These are phyloP conservation scores for Tetrapisispora taiwanensis DNA, from an alignment of 805 yeast genomes.

Conservation along the genomic window DNA sequence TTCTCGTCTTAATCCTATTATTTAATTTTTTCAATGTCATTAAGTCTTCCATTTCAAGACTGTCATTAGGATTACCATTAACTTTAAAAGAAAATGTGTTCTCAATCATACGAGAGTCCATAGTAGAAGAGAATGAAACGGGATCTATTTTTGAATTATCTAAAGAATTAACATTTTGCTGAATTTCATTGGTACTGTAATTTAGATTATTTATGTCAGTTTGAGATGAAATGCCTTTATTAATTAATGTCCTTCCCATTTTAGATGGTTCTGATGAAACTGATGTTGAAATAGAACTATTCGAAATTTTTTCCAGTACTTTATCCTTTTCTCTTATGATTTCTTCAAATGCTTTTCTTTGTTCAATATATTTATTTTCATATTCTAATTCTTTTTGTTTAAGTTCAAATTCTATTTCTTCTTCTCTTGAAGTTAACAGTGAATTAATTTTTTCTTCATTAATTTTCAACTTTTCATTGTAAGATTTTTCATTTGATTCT, in stretches of 20 bases:
- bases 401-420: constrained; percentile 1
- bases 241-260: not conserved
- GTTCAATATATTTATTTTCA: not conserved
- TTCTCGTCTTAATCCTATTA: constrained; percentile 9
- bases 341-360: not conserved
- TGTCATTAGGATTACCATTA: not conserved
- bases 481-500: not conserved
- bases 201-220: not conserved
- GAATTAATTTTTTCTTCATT: not conserved
- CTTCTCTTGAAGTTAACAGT: not conserved
- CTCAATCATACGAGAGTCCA: not conserved
- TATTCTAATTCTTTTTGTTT: constrained; percentile 1
- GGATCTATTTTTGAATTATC: not conserved
- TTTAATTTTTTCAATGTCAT: not conserved
- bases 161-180: not conserved
- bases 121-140: not conserved
- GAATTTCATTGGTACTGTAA: no score
- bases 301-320: not conserved
- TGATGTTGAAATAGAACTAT: not conserved
- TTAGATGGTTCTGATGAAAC: not conserved
- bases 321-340: not conserved
- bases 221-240: not conserved
- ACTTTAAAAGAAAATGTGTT: not conserved
- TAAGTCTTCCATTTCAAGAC: not conserved
- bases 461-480: not conserved